phyloP scores from a whole-genome alignment of 225 moss, liverwort and hornwort species.

The Pleurozium schreberi region DNA sequence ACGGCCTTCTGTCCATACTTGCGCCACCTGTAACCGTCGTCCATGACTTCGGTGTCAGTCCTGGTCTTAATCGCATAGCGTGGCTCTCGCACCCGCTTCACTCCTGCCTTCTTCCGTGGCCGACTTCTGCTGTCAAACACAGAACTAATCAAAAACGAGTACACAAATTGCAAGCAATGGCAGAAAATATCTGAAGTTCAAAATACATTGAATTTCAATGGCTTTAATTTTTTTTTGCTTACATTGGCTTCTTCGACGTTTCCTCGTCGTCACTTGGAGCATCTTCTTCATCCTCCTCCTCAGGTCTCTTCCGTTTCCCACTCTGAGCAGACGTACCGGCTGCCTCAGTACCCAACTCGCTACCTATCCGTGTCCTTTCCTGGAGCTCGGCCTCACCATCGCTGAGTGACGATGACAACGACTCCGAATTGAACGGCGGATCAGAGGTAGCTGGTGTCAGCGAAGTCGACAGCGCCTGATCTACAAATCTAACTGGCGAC shows the following conservation, averaged over 20 bases:
- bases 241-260: slow-evolving; percentile 15
- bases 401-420: slow-evolving; percentile 33
- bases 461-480: neutral
- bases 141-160: neutral
- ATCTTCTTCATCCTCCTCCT: neutral
- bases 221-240: neutral
- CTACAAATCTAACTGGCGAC: neutral
- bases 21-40: slow-evolving; percentile 50
- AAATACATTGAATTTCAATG: neutral
- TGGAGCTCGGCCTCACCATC: slow-evolving; percentile 11
- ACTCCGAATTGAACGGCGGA: slow-evolving; percentile 10
- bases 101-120: slow-evolving; percentile 24
- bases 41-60: slow-evolving; percentile 40
- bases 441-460: neutral
- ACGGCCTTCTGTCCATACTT: slow-evolving; percentile 58
- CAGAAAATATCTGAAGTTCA: neutral
- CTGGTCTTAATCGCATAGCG: slow-evolving; percentile 38
- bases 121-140: slow-evolving; percentile 7
- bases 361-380: neutral
- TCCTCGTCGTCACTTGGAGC: slow-evolving; percentile 12
- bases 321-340: slow-evolving; percentile 13
- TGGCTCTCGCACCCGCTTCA: slow-evolving; percentile 42
- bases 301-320: slow-evolving; percentile 16
- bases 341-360: neutral
- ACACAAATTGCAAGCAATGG: neutral